phyloP scores from a whole-genome alignment of 768 basidiomycete species.

The Lentinula sp. region DNA sequence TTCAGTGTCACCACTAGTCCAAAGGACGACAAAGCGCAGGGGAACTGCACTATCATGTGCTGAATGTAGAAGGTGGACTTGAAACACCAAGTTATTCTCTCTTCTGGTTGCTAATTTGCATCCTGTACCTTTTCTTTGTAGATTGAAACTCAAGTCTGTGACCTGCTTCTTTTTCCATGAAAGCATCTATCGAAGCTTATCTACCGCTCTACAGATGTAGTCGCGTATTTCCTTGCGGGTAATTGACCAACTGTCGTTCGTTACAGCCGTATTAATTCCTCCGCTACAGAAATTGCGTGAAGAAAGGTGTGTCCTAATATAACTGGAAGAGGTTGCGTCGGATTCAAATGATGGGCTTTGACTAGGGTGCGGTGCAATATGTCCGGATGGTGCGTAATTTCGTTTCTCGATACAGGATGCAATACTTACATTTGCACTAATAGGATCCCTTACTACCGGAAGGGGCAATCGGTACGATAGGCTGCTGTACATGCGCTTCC shows the following conservation, averaged over 20 bases:
- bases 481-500: background rate
- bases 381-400: slow-evolving; percentile 47
- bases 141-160: slow-evolving; percentile 54
- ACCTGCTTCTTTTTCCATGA: background rate
- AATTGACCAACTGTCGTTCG: slow-evolving; percentile 9
- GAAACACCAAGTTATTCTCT: background rate
- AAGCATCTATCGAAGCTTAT: slow-evolving; percentile 7
- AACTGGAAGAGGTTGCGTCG: background rate
- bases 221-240: slow-evolving; percentile 65
- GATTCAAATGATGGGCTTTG: slow-evolving; percentile 23
- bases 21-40: slow-evolving; percentile 42
- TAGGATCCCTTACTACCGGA: slow-evolving; percentile 67
- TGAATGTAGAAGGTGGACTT: slow-evolving; percentile 58
- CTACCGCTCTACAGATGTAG: background rate
- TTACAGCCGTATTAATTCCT: slow-evolving; percentile 3
- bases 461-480: slow-evolving; percentile 58
- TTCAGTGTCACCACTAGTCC: slow-evolving; percentile 24
- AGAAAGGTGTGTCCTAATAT: slow-evolving; percentile 29
- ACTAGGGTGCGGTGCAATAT: slow-evolving; percentile 46
- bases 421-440: slow-evolving; percentile 6
- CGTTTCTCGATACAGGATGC: slow-evolving; percentile 6
- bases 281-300: slow-evolving; percentile 43
- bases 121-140: slow-evolving; percentile 20
- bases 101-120: slow-evolving; percentile 8
- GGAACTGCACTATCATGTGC: slow-evolving; percentile 58